Conservation (phyloP, 2,329 filamentous ascomycete genomes). For the Colletotrichum tanaceti region DNA sequence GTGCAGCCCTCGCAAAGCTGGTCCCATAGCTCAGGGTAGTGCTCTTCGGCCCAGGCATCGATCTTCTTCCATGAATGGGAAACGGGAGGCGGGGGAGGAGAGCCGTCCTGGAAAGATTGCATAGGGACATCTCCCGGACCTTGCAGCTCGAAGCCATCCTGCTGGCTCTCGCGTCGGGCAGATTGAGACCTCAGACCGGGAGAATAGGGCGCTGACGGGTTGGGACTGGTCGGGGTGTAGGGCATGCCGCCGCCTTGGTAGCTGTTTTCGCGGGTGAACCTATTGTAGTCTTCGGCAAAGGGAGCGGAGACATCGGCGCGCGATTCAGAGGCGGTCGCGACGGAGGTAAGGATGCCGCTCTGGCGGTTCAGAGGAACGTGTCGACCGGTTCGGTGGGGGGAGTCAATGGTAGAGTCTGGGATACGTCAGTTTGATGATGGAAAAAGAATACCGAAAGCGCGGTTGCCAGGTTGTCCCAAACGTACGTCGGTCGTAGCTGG, state of each 20-base stretch:
- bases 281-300: conserved; percentile 75
- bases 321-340: conserved; percentile 90
- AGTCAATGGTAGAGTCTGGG: conserved; percentile 91
- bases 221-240: conserved; percentile 62
- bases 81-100: conserved; percentile 89
- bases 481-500: conserved; percentile 76
- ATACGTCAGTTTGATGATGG: conserved; percentile 43
- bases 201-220: conserved; percentile 80
- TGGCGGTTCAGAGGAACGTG: conserved; percentile 90
- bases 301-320: conserved; percentile 83
- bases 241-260: conserved; percentile 70
- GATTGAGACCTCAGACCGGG: conserved; percentile 87
- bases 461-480: conserved; percentile 26
- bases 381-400: conserved; percentile 88
- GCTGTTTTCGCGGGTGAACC: conserved; percentile 57
- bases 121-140: conserved; percentile 89
- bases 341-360: conserved; percentile 84
- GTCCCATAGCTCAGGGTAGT: conserved; percentile 94
- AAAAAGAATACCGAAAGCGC: not conserved
- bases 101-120: conserved; percentile 93
- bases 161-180: conserved; percentile 72
- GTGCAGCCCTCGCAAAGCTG: conserved; percentile 94
- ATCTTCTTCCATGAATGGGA: conserved; percentile 94
- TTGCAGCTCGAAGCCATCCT: conserved; percentile 76
- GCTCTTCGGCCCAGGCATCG: conserved; percentile 91